Evolutionary conservation across 2,329 filamentous ascomycete genomes (phyloP).

Genomic region (Plenodomus tracheiphilus): DNA sequence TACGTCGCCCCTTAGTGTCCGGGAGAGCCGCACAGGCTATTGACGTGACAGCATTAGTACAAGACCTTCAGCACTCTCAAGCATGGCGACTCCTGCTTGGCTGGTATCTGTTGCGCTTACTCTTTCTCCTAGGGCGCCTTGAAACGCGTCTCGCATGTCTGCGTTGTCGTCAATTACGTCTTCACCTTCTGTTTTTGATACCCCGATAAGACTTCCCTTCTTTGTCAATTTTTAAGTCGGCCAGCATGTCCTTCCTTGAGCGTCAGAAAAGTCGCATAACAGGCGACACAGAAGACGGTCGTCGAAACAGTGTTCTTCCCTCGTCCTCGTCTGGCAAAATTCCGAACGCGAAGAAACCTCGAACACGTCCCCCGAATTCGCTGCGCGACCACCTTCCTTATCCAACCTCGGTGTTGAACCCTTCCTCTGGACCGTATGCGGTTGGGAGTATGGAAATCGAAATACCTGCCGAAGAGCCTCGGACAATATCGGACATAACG

Average conservation of each 20-base stretch:
- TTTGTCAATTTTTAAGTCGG: neutral
- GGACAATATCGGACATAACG: slow-evolving; percentile 56
- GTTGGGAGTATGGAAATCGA: slow-evolving; percentile 58
- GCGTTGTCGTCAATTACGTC: slow-evolving; percentile 1
- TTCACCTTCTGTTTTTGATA: neutral
- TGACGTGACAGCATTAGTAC: neutral
- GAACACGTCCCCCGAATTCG: slow-evolving; percentile 51
- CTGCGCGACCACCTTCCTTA: slow-evolving; percentile 54
- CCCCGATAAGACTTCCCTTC: neutral
- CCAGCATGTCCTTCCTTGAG: slow-evolving; percentile 32
- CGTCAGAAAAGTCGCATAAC: slow-evolving; percentile 35
- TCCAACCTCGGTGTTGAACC: slow-evolving; percentile 51
- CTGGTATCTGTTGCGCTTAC: neutral
- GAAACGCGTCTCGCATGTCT: slow-evolving; percentile 1
- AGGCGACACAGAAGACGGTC: slow-evolving; percentile 20
- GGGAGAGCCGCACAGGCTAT: neutral
- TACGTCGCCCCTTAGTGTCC: neutral
- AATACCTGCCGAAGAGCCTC: slow-evolving; percentile 53
- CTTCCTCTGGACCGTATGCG: slow-evolving; percentile 57
- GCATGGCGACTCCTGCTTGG: slow-evolving; percentile 12
- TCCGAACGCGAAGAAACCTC: slow-evolving; percentile 52
- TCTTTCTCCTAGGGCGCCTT: neutral
- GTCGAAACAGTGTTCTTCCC: slow-evolving; percentile 20
- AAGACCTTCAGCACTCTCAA: slow-evolving; percentile 4
- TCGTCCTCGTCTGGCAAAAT: slow-evolving; percentile 31